Percentiles rank a stretch among this genome's conserved stretches.
These are phyloP conservation scores for Diaporthe sp. DNA, from an alignment of 2,329 filamentous ascomycete species.

Conservation along the genomic window DNA sequence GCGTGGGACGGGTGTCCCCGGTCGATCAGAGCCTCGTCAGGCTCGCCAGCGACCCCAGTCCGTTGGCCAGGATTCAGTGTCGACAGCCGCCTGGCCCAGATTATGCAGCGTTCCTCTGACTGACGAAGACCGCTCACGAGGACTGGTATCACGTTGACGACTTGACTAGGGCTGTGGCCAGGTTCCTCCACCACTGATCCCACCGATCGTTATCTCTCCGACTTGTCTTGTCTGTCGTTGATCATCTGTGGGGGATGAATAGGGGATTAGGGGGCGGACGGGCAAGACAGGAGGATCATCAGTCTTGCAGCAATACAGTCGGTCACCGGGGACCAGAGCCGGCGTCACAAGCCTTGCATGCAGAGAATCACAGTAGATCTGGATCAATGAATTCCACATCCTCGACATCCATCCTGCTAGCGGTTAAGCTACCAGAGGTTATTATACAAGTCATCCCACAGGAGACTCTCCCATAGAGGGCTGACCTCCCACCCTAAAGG, in stretches of 20 bases:
- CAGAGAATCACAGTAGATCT: background rate
- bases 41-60: slow-evolving; percentile 8
- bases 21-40: slow-evolving; percentile 26
- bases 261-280: slow-evolving; percentile 15
- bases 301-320: slow-evolving; percentile 5
- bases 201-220: slow-evolving; percentile 29
- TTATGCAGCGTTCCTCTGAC: background rate
- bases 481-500: background rate
- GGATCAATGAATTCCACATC: background rate
- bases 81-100: slow-evolving; percentile 18
- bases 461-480: background rate
- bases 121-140: slow-evolving; percentile 17
- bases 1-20: slow-evolving; percentile 11
- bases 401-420: background rate
- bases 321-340: slow-evolving; percentile 23
- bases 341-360: background rate
- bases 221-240: slow-evolving; percentile 13
- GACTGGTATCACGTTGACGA: slow-evolving; percentile 20
- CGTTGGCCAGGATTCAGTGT: background rate
- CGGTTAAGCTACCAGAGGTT: background rate
- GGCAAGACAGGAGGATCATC: slow-evolving; percentile 20
- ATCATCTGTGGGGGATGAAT: slow-evolving; percentile 24
- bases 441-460: background rate
- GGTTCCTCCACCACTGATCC: slow-evolving; percentile 13
- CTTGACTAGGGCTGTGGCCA: background rate